phyloP scores from a whole-genome alignment of 306 rosid genomes.

The Cajanus cajan region DNA sequence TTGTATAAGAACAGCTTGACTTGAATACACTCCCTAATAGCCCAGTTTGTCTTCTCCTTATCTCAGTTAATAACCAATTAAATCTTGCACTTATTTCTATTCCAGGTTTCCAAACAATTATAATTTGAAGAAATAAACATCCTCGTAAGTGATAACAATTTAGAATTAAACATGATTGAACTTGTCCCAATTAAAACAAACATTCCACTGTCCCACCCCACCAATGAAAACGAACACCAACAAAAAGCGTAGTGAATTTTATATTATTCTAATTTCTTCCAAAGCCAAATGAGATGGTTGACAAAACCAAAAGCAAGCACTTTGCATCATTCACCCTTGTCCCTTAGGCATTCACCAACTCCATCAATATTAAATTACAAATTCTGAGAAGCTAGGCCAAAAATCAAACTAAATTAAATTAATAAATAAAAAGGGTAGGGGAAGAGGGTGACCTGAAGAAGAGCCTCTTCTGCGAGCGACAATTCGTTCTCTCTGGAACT shows the following conservation, averaged over 20 bases:
- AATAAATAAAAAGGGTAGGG: background rate
- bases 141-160: background rate
- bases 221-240: background rate
- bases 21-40: background rate
- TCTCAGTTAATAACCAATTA: background rate
- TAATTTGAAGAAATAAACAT: background rate
- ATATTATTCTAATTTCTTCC: background rate
- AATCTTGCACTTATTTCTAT: background rate
- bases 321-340: background rate
- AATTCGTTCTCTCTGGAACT: slow-evolving; percentile 40
- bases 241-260: background rate
- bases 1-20: background rate
- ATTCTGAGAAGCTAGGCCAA: background rate
- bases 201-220: background rate
- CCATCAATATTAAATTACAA: background rate
- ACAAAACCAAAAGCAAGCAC: background rate
- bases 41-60: background rate
- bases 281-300: background rate
- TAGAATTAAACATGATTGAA: background rate
- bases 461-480: slow-evolving; percentile 37
- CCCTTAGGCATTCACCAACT: too few species aligned
- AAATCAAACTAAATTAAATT: background rate
- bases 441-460: slow-evolving; percentile 44
- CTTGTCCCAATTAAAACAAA: background rate
- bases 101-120: background rate